A percentile compares a stretch with the other conserved stretches of the same genome.
phyloP scores from a whole-genome alignment of 306 rosid species.

The Vigna trinervia region DNA sequence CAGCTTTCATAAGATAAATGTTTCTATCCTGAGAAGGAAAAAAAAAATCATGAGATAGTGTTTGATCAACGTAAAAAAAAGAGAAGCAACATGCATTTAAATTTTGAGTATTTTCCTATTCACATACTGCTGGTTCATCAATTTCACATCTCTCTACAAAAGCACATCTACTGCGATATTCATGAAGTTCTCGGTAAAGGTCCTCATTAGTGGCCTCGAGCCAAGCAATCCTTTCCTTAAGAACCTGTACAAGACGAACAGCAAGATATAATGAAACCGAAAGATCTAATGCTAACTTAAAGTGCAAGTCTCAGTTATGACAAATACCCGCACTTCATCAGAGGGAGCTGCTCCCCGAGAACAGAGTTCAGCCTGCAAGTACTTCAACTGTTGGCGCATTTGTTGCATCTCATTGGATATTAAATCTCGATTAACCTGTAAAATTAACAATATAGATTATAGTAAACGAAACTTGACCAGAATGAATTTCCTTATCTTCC shows the following conservation, averaged over 20 bases:
- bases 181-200: constrained; percentile 75
- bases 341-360: constrained; percentile 65
- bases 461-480: constrained; percentile 34
- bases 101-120: constrained; percentile 17
- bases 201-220: constrained; percentile 76
- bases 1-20: constrained; percentile 50
- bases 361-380: constrained; percentile 80
- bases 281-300: constrained; percentile 9
- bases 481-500: constrained; percentile 28
- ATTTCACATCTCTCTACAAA: constrained; percentile 56
- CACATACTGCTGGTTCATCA: constrained; percentile 67
- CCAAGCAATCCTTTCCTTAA: constrained; percentile 74
- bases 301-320: constrained; percentile 25
- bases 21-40: constrained; percentile 56
- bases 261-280: constrained; percentile 39
- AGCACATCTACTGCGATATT: constrained; percentile 69
- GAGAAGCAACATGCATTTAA: constrained; percentile 3
- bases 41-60: constrained; percentile 26
- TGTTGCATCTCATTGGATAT: constrained; percentile 83
- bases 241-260: constrained; percentile 56
- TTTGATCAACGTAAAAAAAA: constrained; percentile 19
- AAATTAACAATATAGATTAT: constrained; percentile 38
- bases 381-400: constrained; percentile 76
- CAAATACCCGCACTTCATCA: constrained; percentile 73
- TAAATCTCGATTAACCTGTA: constrained; percentile 80